Conservation (phyloP, 73 alveolate genomes). For the Paramecium octaurelia region DNA sequence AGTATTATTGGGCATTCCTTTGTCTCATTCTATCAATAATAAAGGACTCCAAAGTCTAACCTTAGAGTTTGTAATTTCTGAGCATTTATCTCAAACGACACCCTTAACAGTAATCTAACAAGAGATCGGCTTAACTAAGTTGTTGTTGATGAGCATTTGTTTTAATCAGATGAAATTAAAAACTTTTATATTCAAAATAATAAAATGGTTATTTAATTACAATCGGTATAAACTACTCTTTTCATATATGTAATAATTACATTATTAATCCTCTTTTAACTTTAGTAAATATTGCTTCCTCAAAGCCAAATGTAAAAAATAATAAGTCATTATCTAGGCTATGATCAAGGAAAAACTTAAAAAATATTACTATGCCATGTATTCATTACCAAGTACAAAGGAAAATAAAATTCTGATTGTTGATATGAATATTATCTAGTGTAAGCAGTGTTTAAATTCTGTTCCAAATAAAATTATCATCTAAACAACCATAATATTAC, state of each 20-base stretch:
- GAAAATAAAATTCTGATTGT: neutral
- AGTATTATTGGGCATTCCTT: neutral
- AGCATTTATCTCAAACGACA: neutral
- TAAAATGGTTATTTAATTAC: neutral
- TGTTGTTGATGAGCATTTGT: neutral
- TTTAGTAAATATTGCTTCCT: neutral
- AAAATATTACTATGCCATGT: neutral
- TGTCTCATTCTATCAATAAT: neutral
- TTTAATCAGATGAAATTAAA: neutral
- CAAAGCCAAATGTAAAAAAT: neutral
- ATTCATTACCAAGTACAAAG: neutral
- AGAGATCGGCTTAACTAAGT: neutral
- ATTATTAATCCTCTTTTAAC: neutral
- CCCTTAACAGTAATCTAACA: neutral
- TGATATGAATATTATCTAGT: neutral
- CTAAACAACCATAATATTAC: neutral
- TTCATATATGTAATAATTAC: neutral
- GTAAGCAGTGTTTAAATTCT: neutral
- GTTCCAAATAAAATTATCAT: neutral
- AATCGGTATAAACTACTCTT: conserved; percentile 3
- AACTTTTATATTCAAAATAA: neutral
- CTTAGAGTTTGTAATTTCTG: neutral
- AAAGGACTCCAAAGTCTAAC: neutral
- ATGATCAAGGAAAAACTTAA: neutral
- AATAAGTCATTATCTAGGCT: neutral